These are phyloP conservation scores for Entomortierella parvispora DNA, from an alignment of 192 early-diverging fungal species.

Conservation along the genomic window DNA sequence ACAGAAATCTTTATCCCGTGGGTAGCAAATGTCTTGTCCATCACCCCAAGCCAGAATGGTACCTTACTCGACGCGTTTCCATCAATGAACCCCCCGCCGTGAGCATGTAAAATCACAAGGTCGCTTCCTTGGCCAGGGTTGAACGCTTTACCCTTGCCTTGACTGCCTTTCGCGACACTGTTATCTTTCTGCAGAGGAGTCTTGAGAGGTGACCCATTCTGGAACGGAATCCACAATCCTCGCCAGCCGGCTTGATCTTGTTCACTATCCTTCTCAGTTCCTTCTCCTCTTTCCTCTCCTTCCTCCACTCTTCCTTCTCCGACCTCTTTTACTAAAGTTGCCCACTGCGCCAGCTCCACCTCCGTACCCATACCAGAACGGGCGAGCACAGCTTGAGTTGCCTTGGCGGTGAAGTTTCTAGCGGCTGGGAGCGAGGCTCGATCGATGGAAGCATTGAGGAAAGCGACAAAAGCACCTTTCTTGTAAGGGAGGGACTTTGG, in stretches of 20 bases:
- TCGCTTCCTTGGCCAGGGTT: neutral
- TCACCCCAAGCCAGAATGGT: neutral
- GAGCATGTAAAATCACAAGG: neutral
- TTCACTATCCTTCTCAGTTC: too few relatives aligned
- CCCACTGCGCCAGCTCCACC: neutral
- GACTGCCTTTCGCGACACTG: neutral
- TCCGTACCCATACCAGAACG: neutral
- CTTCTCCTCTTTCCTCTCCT: too few relatives aligned
- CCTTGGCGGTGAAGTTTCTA: neutral
- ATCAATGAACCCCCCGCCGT: constrained; percentile 1
- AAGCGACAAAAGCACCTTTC: neutral
- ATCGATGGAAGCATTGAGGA: neutral
- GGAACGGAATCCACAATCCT: neutral
- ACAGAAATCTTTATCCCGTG: neutral
- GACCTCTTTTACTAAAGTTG: neutral
- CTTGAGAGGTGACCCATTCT: neutral
- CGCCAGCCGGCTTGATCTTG: neutral
- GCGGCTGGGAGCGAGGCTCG: neutral
- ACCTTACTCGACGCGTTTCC: neutral
- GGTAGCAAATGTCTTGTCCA: neutral
- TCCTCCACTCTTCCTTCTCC: too few relatives aligned
- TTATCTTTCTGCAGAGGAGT: neutral
- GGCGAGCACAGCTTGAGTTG: neutral
- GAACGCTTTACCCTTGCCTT: neutral
- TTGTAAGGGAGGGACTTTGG: neutral